A percentile compares a stretch with the other conserved stretches of the same genome.
phyloP scores from a whole-genome alignment of 768 basidiomycete species.

The Hirschioporus abietinus region DNA sequence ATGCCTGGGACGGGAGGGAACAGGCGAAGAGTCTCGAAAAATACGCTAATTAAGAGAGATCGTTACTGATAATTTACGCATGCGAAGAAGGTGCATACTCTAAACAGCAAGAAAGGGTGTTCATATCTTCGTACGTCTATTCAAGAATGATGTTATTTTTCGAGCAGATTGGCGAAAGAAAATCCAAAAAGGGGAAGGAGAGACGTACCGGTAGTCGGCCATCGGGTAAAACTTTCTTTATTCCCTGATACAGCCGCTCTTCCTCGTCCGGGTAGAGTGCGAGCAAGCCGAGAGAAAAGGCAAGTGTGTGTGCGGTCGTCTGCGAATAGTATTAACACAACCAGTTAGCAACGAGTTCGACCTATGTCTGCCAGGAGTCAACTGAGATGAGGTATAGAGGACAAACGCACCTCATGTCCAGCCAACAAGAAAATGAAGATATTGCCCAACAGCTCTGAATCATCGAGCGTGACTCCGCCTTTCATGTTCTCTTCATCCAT shows the following conservation, averaged over 20 bases:
- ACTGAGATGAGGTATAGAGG: not conserved
- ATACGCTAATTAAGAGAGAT: conserved; percentile 16
- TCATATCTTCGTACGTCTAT: conserved; percentile 6
- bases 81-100: conserved; percentile 2
- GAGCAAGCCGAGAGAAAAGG: conserved; percentile 34
- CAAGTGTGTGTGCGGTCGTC: conserved; percentile 34
- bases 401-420: conserved; percentile 45
- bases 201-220: conserved; percentile 17
- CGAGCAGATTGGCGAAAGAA: not conserved
- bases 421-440: conserved; percentile 46
- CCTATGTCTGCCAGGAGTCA: not conserved
- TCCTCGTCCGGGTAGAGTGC: conserved; percentile 38
- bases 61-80: not conserved
- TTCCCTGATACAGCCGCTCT: conserved; percentile 29
- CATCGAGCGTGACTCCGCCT: conserved; percentile 29
- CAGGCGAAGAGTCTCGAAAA: conserved; percentile 27
- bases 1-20: conserved; percentile 30
- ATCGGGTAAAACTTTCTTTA: conserved; percentile 20
- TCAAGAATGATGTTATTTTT: not conserved
- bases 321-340: conserved; percentile 7
- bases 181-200: not conserved
- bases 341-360: not conserved
- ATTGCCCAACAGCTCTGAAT: conserved; percentile 39
- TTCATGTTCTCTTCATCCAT: conserved; percentile 26
- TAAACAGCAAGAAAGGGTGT: conserved; percentile 2